Base-by-base conservation (phyloP, 352 stramenopile species). In the Phytophthora tubulina region DNA sequence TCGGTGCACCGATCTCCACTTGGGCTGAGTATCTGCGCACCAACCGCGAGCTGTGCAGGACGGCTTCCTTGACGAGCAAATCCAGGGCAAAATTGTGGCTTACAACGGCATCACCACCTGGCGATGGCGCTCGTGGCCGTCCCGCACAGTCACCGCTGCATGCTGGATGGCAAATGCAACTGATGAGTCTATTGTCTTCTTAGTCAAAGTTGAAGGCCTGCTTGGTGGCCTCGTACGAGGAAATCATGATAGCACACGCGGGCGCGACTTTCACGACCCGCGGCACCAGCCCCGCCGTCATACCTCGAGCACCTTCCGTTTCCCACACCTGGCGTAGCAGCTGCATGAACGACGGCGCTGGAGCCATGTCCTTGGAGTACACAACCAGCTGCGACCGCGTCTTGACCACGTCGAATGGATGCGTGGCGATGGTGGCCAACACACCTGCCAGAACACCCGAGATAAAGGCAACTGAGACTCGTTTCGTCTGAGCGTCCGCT, bases 361-460 rank as follows among this genome's bases (percentile, higher is more conserved):
- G 38, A 51, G 65, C 38, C 45, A 69, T 60, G 15, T 65, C 72
- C 30, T 78, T 69, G 5, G 76, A 75, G 67, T 86, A 93, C 10
- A 84, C 71, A 35, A 85, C 75, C 15, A 93, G 79, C 67, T 96
- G 89, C 48, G 82, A 76, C 14, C 95, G 84, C 11, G 95, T 99
- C 78, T 99, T 99, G 72, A 99, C 78, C 53, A 99, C 95, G 76
- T 99, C 96, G 64, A 99, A 97, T 33, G 97, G 96, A 10, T 97
- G 98, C 9, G 96, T 99, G n/a, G 82, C 70, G 13, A 95, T 72
- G 4, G 95, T 95, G 33, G 97, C 94, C 33, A 99, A 76, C 0
- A 89, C 72, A 41, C 96, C 95, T 0, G 92, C 86, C 6, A 81
- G 64, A 35, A 95, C 78, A 9, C 95, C 94, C 49, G 91, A 89